Evolutionary conservation across 768 basidiomycete genomes (phyloP).

Genomic region (Panellus pusillus): DNA sequence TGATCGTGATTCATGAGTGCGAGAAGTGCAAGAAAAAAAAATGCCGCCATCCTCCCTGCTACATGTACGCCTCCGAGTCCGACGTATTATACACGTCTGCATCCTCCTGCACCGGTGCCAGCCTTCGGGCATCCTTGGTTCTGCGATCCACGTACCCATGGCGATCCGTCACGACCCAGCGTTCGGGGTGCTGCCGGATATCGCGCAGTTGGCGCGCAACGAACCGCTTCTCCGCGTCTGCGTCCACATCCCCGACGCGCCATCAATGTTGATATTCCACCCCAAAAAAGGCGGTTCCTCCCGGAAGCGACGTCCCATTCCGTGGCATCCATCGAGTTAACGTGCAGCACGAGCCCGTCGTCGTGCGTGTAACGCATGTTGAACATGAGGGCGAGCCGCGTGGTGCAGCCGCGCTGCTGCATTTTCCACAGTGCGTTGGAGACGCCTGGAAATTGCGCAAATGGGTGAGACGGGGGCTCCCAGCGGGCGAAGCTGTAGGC

Average conservation of each 20-base stretch:
- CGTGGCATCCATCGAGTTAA: slow-evolving; percentile 35
- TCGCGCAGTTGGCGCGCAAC: slow-evolving; percentile 29
- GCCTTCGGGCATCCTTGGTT: slow-evolving; percentile 10
- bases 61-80: slow-evolving; percentile 13
- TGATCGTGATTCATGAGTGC: too few species aligned
- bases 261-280: slow-evolving; percentile 53
- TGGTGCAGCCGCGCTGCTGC: slow-evolving; percentile 59
- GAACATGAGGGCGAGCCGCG: slow-evolving; percentile 57
- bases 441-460: slow-evolving; percentile 29
- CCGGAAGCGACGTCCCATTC: slow-evolving; percentile 25
- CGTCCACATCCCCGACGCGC: slow-evolving; percentile 38
- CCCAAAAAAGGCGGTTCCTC: slow-evolving; percentile 59
- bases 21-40: too few species aligned
- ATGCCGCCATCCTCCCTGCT: too few species aligned
- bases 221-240: slow-evolving; percentile 43
- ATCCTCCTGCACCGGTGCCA: slow-evolving; percentile 12
- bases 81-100: slow-evolving; percentile 12
- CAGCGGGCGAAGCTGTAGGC: slow-evolving; percentile 50
- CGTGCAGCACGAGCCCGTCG: slow-evolving; percentile 51
- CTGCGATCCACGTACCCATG: slow-evolving; percentile 5
- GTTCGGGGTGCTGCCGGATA: slow-evolving; percentile 10
- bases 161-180: slow-evolving; percentile 10
- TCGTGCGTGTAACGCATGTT: slow-evolving; percentile 54
- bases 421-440: slow-evolving; percentile 31
- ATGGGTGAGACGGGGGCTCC: slow-evolving; percentile 48